Conservation (phyloP, 805 yeast genomes). For the Cyberlindnera japonica region DNA sequence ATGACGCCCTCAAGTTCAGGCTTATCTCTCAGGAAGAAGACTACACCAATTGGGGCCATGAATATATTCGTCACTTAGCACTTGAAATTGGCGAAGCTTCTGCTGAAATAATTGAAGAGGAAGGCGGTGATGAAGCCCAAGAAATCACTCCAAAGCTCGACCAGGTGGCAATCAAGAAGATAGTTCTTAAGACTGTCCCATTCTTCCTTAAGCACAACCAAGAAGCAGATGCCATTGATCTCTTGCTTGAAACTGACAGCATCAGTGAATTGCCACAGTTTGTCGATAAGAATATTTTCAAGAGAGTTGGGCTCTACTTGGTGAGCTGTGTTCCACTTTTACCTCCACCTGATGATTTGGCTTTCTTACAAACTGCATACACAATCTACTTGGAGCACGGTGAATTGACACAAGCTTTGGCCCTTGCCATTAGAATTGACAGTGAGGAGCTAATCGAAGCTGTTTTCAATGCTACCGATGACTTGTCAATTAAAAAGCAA, state of each 20-base stretch:
- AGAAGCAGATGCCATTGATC: slow-evolving; percentile 97
- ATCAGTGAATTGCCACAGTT: slow-evolving; percentile 78
- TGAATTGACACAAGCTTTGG: slow-evolving; percentile 84
- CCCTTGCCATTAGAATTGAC: slow-evolving; percentile 85
- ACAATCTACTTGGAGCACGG: slow-evolving; percentile 75
- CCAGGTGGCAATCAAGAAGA: slow-evolving; percentile 46
- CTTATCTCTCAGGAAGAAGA: slow-evolving; percentile 54
- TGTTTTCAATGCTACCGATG: slow-evolving; percentile 79
- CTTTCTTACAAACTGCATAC: slow-evolving; percentile 84
- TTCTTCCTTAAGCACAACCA: slow-evolving; percentile 92
- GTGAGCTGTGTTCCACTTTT: slow-evolving; percentile 94
- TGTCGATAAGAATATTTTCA: slow-evolving; percentile 80
- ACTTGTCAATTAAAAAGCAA: slow-evolving; percentile 76
- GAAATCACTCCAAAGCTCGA: slow-evolving; percentile 23
- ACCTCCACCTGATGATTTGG: slow-evolving; percentile 90
- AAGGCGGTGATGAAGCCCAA: slow-evolving; percentile 25
- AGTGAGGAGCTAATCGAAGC: slow-evolving; percentile 71
- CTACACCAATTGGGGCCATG: slow-evolving; percentile 94
- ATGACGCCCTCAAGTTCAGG: slow-evolving; percentile 79
- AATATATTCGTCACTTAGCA: slow-evolving; percentile 93
- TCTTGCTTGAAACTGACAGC: slow-evolving; percentile 82
- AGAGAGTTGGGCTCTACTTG: slow-evolving; percentile 90
- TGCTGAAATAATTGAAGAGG: slow-evolving; percentile 47
- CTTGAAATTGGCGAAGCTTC: slow-evolving; percentile 90
- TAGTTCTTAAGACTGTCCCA: slow-evolving; percentile 79